Evolutionary conservation across 768 basidiomycete species (phyloP), one percentile per base, ranked within the genome.

Genomic region (Porpolomopsis calyptriformis): DNA sequence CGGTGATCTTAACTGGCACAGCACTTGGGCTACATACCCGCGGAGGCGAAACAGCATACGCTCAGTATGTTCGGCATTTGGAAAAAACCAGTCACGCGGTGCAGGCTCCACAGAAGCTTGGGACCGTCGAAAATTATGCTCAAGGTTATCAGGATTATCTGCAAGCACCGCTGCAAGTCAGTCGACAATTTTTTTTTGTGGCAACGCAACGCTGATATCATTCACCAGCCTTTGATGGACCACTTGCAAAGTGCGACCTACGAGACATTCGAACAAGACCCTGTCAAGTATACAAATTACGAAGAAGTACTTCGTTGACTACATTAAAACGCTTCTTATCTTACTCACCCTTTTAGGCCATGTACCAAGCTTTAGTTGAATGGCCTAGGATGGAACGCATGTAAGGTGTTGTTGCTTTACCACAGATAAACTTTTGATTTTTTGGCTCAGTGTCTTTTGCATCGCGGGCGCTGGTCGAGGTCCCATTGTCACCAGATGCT

Each of bases 201-300:
- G 27, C 31, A 39, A 19, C 26, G 29, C 11, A 19, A 5, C 26
- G 37, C 40, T 37, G 12, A 41, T 33, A 25, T 44, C 49, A 57
- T 38, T n/a, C 48, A 14, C 16, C 54, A 93, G 86, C 96, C 96
- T 19, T 64, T 99, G 55, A 94, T 94, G 92, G 94, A 99, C 57
- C 93, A 99, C 64, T 65, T 99, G 46, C 89, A 88, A 58, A 93
- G 90, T 55, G 77, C 84, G 52, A 97, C 92, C 9, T 99, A 99
- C 63, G 91, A 98, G 59, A 91, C 89, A 2, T 99, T 99, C 57
- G 96, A 99, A 58, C 80, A 91, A 60, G 96, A 98, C 67, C 94
- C 96, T 2, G 82, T 98, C 49, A 99, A 99, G 63, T 99, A 99
- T 60, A 64, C 74, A 46, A 82, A 89, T 55, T 99, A 99, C 60